A percentile compares a stretch with the other conserved stretches of the same genome.
phyloP scores from a whole-genome alignment of 345 rosid genomes.

The Melaleuca alternifolia region DNA sequence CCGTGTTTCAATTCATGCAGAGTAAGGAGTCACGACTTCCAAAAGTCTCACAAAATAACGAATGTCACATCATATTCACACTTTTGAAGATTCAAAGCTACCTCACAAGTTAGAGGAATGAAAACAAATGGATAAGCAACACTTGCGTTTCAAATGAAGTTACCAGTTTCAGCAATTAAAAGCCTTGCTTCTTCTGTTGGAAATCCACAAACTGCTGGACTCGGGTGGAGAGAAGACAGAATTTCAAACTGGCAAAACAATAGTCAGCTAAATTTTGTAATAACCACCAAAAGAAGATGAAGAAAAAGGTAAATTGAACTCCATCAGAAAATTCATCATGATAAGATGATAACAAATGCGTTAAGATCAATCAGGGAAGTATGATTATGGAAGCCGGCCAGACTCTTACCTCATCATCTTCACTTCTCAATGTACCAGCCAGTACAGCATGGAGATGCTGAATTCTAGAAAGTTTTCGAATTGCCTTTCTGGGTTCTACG shows the following conservation, averaged over 20 bases:
- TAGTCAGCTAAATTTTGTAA: neutral
- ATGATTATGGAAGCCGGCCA: neutral
- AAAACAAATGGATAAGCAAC: neutral
- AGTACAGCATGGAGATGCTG: slow-evolving; percentile 74
- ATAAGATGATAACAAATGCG: neutral
- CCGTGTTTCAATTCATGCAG: neutral
- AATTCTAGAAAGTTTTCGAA: slow-evolving; percentile 69
- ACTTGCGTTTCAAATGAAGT: neutral
- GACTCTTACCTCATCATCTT: slow-evolving; percentile 68
- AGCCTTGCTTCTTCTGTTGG: slow-evolving; percentile 71
- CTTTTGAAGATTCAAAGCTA: neutral
- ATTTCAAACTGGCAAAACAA: slow-evolving; percentile 46
- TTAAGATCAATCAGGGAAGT: neutral
- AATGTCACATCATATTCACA: neutral
- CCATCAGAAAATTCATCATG: neutral
- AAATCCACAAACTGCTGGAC: slow-evolving; percentile 86
- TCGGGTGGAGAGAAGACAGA: slow-evolving; percentile 73
- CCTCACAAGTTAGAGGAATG: neutral
- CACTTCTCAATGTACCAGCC: slow-evolving; percentile 55
- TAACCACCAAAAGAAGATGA: neutral
- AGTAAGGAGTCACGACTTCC: neutral
- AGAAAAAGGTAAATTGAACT: neutral
- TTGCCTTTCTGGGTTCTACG: slow-evolving; percentile 54
- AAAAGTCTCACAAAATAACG: neutral
- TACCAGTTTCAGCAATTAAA: slow-evolving; percentile 73